Percentiles rank a stretch among this genome's conserved stretches.
Evolutionary conservation across 495 filamentous ascomycete genomes (phyloP).

Genomic region (Aspergillus leporis): DNA sequence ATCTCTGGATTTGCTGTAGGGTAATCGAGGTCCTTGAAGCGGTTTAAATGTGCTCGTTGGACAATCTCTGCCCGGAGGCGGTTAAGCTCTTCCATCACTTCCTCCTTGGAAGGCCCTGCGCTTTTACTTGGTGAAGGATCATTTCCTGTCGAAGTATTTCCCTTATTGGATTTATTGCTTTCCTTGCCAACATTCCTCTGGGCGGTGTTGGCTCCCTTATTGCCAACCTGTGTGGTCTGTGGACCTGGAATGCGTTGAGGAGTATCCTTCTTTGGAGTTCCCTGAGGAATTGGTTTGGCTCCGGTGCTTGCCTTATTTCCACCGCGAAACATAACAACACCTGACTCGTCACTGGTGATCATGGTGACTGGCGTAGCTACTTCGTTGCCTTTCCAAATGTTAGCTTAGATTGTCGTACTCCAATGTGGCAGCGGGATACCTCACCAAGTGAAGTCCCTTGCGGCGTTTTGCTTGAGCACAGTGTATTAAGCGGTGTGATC

Average conservation of each 20-base stretch:
- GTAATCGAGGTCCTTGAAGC: slow-evolving; percentile 8
- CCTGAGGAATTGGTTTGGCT: background rate
- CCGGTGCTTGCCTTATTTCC: background rate
- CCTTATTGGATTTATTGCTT: background rate
- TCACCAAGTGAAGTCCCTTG: background rate
- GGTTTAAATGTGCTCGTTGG: slow-evolving; percentile 14
- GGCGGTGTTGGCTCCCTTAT: background rate
- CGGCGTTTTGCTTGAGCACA: background rate
- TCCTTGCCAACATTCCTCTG: background rate
- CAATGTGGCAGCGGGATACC: background rate
- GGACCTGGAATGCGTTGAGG: background rate
- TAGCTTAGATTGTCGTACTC: background rate
- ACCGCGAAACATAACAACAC: background rate
- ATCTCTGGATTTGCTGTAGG: slow-evolving; percentile 18
- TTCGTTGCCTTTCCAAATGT: background rate
- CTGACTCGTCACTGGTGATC: background rate
- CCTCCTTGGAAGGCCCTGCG: background rate
- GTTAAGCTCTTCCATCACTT: slow-evolving; percentile 18
- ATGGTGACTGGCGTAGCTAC: background rate
- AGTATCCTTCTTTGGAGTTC: background rate
- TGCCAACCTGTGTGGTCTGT: background rate
- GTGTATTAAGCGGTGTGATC: background rate
- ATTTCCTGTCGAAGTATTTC: background rate
- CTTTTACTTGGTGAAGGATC: background rate
- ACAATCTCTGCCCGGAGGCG: slow-evolving; percentile 19